Conservation (phyloP, 2,329 filamentous ascomycete species). For the Thermothelomyces thermophilus region DNA sequence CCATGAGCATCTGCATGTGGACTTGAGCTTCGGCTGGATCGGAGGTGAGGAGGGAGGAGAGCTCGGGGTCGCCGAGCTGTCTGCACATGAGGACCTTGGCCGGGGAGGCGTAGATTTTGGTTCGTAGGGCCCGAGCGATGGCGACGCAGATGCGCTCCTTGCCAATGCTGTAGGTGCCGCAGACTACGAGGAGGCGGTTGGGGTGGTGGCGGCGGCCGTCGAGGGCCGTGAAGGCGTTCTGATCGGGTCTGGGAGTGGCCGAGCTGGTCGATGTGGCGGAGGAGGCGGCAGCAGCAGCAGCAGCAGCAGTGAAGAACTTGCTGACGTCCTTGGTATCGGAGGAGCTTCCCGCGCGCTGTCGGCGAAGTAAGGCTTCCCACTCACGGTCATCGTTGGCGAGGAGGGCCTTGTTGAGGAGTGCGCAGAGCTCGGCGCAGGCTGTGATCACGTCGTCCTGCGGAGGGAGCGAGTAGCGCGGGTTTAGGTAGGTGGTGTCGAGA, state of each 20-base stretch:
- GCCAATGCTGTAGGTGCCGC: slow-evolving; percentile 95
- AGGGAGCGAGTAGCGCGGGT: slow-evolving; percentile 91
- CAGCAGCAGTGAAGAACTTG: slow-evolving; percentile 41
- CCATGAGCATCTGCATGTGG: slow-evolving; percentile 95
- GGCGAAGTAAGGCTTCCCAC: slow-evolving; percentile 40
- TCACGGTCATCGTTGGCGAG: slow-evolving; percentile 36
- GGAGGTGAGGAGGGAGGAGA: slow-evolving; percentile 68
- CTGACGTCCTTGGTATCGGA: slow-evolving; percentile 41
- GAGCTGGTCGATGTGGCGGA: slow-evolving; percentile 1
- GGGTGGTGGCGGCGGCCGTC: slow-evolving; percentile 26
- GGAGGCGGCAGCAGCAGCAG: slow-evolving; percentile 4
- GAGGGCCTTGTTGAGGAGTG: slow-evolving; percentile 36
- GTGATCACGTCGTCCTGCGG: slow-evolving; percentile 80
- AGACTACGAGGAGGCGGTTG: slow-evolving; percentile 78
- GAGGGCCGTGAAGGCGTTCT: slow-evolving; percentile 25
- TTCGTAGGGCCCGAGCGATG: slow-evolving; percentile 76
- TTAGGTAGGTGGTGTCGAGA: slow-evolving; percentile 93
- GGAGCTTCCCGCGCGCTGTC: slow-evolving; percentile 25
- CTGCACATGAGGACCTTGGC: slow-evolving; percentile 78
- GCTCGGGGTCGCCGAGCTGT: slow-evolving; percentile 78
- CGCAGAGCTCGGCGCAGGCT: slow-evolving; percentile 81
- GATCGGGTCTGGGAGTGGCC: slow-evolving; percentile 18
- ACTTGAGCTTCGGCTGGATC: slow-evolving; percentile 84
- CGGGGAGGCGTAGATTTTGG: slow-evolving; percentile 82
- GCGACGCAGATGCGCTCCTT: slow-evolving; percentile 94